phyloP scores from a whole-genome alignment of 768 basidiomycete species.

The Boletus coccyginus region DNA sequence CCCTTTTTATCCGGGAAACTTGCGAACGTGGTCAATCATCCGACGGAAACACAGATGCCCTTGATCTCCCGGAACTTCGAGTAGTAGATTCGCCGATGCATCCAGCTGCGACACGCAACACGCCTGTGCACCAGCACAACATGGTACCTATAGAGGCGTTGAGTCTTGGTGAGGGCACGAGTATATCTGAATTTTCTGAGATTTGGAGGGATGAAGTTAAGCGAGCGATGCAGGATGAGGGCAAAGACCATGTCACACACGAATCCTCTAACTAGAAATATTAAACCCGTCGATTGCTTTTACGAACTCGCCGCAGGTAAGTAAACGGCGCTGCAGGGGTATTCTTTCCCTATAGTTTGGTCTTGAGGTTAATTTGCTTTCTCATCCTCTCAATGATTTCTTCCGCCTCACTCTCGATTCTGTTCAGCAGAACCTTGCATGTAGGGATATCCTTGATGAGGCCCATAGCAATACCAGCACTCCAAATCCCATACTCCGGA shows the following conservation, averaged over 20 bases:
- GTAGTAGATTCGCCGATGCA: conserved; percentile 76
- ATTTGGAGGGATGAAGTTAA: conserved; percentile 57
- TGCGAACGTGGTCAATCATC: background rate
- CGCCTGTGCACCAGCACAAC: conserved; percentile 79
- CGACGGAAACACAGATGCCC: background rate
- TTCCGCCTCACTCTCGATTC: conserved; percentile 76
- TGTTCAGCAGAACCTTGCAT: conserved; percentile 64
- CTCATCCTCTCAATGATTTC: conserved; percentile 54
- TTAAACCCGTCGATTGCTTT: background rate
- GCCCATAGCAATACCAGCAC: conserved; percentile 60
- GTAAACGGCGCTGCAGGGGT: background rate
- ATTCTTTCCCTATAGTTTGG: conserved; percentile 19
- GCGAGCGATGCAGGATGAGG: conserved; percentile 26
- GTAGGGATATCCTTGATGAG: conserved; percentile 83
- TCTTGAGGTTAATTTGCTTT: conserved; percentile 16
- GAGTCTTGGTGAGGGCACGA: conserved; percentile 69
- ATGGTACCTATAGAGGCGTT: conserved; percentile 91
- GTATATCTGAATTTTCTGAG: conserved; percentile 70
- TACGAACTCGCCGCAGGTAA: background rate
- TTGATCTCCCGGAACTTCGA: conserved; percentile 43
- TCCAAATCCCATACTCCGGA: conserved; percentile 86
- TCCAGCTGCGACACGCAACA: conserved; percentile 61
- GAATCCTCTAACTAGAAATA: background rate
- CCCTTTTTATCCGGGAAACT: conserved; percentile 27
- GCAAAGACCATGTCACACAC: background rate